Evolutionary conservation across 1,139 yeast genomes (phyloP).

Genomic region (Yamadazyma diddensiae): DNA sequence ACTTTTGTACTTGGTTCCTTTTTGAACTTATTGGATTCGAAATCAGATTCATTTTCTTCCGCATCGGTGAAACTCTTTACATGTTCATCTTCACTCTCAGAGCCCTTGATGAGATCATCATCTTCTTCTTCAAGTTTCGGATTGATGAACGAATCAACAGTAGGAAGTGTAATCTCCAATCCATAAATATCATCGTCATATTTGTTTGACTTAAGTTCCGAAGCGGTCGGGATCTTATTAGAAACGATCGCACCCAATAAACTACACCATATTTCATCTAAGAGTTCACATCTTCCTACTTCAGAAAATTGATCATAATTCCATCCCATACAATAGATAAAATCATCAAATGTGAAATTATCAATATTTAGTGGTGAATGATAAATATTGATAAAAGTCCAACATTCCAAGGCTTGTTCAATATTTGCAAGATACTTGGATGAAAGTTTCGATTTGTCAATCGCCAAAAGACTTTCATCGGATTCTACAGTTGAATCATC

Average conservation of each 20-base stretch:
- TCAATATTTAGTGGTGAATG: conserved; percentile 62
- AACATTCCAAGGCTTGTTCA: conserved; percentile 57
- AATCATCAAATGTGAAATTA: conserved; percentile 79
- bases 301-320: conserved; percentile 40
- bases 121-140: conserved; percentile 15
- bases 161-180: conserved; percentile 41
- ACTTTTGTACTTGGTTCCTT: not conserved
- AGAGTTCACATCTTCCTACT: conserved; percentile 48
- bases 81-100: conserved; percentile 21
- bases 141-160: conserved; percentile 25
- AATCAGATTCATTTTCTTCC: conserved; percentile 18
- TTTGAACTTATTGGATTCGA: conserved; percentile 8
- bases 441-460: conserved; percentile 11
- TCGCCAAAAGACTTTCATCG: conserved; percentile 11
- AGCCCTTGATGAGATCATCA: conserved; percentile 22
- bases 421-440: conserved; percentile 13
- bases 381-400: conserved; percentile 76
- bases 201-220: conserved; percentile 20
- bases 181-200: conserved; percentile 33
- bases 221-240: conserved; percentile 28
- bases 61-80: conserved; percentile 20
- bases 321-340: conserved; percentile 63
- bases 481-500: conserved; percentile 9
- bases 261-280: conserved; percentile 75
- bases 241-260: conserved; percentile 46